These are phyloP conservation scores for Albophoma yamanashiensis DNA, from an alignment of 2,329 filamentous ascomycete species.

Conservation along the genomic window DNA sequence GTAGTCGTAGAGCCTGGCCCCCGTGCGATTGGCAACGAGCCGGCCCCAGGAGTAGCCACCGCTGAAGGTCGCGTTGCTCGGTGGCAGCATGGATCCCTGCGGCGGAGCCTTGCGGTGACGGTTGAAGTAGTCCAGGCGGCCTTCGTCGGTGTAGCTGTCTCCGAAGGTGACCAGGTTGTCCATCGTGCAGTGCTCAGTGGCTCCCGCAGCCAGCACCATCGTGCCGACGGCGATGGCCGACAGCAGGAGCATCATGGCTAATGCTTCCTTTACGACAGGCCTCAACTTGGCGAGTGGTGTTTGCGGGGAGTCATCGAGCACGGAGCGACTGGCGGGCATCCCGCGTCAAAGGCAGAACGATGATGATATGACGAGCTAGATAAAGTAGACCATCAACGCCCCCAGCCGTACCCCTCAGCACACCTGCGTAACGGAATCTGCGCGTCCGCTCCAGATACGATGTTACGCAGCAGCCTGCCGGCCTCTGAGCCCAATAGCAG, in stretches of 20 bases:
- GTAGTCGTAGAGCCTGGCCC: constrained; percentile 52
- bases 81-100: constrained; percentile 37
- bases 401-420: not conserved
- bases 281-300: not conserved
- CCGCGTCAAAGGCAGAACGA: not conserved
- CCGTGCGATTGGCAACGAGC: constrained; percentile 49
- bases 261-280: not conserved
- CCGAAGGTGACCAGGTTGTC: constrained; percentile 58
- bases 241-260: not conserved
- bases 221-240: not conserved
- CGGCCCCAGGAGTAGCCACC: constrained; percentile 62
- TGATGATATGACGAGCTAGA: not conserved
- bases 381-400: not conserved
- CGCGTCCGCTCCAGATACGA: not conserved
- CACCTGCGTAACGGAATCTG: not conserved
- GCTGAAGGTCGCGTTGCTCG: constrained; percentile 41
- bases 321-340: not conserved
- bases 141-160: constrained; percentile 69
- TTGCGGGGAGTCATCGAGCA: not conserved
- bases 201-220: not conserved
- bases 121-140: constrained; percentile 52
- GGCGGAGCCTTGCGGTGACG: constrained; percentile 52
- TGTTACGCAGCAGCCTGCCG: not conserved
- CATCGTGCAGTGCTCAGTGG: not conserved
- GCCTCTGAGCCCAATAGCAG: not conserved